phyloP scores from a whole-genome alignment of 2,329 filamentous ascomycete genomes.

The Trichophaea hybrida region DNA sequence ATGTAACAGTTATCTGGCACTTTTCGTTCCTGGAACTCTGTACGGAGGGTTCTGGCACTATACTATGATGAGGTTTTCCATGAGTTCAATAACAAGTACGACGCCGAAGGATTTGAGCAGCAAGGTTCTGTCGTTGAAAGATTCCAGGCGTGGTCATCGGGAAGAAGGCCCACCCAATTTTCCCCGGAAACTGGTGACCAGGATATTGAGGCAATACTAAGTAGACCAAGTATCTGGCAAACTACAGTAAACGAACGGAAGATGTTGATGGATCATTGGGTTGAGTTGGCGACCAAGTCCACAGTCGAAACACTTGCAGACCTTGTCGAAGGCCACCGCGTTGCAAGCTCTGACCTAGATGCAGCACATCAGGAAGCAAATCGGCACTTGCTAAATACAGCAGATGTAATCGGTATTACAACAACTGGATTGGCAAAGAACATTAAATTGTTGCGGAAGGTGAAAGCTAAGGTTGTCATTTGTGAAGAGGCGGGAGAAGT shows the following conservation, averaged over 20 bases:
- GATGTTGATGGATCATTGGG: background rate
- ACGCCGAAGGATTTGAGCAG: background rate
- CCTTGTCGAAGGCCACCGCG: background rate
- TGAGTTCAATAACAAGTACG: background rate
- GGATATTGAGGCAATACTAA: background rate
- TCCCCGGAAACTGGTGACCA: background rate
- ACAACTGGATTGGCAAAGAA: slow-evolving; percentile 45
- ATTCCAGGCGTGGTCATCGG: background rate
- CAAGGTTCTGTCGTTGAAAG: background rate
- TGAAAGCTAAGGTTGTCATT: slow-evolving; percentile 43
- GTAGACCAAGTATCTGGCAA: background rate
- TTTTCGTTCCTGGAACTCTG: background rate
- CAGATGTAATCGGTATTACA: slow-evolving; percentile 43
- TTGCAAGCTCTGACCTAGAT: background rate
- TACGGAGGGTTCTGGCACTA: background rate
- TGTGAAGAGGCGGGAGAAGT: slow-evolving; percentile 57
- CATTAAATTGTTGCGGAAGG: slow-evolving; percentile 36
- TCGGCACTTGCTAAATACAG: slow-evolving; percentile 9
- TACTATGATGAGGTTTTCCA: background rate
- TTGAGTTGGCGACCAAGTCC: background rate
- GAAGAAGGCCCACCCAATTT: background rate
- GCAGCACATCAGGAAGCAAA: background rate
- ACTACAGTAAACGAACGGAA: background rate
- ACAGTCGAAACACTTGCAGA: background rate
- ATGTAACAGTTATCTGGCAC: background rate